Base-by-base conservation (phyloP, 169 alveolate genomes). In the Plasmodium vinckei region DNA sequence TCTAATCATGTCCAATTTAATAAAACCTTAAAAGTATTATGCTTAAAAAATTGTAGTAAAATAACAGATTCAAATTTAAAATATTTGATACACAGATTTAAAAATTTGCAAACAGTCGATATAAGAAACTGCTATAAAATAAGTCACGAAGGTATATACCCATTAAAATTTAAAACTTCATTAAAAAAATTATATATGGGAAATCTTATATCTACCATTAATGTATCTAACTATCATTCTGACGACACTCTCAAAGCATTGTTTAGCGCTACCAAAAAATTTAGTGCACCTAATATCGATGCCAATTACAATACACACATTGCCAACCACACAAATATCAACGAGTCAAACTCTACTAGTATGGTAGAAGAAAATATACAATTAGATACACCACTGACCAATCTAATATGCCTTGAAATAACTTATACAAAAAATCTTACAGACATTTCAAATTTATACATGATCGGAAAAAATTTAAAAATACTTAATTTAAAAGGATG, bases 41-140 rank as follows among this genome's bases (percentile, higher is more conserved):
- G 84, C 47, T 42, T 79, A 67, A 65, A 61, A 54, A 44, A 60
- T 15, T 79, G 89, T 33, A 79, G 9, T 61, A 79, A 67, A 79
- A 53, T 79, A 67, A 33, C 71, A 0, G 89, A 79, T 54, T 67
- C 89, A 5, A 79, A 82, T 61, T 67, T 79, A 70, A 79, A 79
- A 61, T 25, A 13, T 17, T 60, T 79, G 17, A 27, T 79, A 49
- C 89, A 79, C 44, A 42, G 89, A 39, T 79, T 64, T 42, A 79
- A 67, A 47, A 54, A 27, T 33, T 70, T 79, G 44, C 39, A 49
- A 39, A 19, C 44, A 5, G 79, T 79, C 1, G 89, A 79, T 59
- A 42, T 79, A 19, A 79, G 89, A 2, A 79, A 79, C 23, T 79
- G 89, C 49, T 79, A 79, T 56, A 79, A 79, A 42, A 79, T 79